Base-by-base conservation (phyloP, 2,329 filamentous ascomycete genomes). In the Talaromyces sp. region DNA sequence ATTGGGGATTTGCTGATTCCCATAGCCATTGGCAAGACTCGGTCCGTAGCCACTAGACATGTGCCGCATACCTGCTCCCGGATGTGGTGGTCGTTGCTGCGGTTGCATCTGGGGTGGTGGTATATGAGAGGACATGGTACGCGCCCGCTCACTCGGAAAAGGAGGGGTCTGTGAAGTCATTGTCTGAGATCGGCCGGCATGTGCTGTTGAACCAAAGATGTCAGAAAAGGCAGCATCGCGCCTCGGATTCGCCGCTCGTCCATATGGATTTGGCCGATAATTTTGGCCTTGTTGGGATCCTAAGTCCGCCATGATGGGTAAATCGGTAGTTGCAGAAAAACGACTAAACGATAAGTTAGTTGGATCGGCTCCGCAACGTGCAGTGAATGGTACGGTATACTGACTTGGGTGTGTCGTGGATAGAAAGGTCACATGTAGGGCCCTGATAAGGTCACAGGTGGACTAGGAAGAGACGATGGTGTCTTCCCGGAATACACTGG, bases 221-320 rank as follows among this genome's bases (percentile, higher is more conserved):
- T 93, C 93, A 64, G 89, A 91, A 75, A 95, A 99, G 64, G 93
- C 94, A 65, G 91, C 90, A 84, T 99, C 92, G 77, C 94, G 88
- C 76, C 94, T 89, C 31, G 40, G 46, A 52, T 53, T 57, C 40
- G 81, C 77, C 54, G 80, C 73, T 69, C 79, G 78, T 61, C 78
- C 81, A 70, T 83, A 80, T 62, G 75, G 74, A 60, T 71, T 71
- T 61, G 78, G 73, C 71, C 82, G 77, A 74, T 84, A 80, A 68
- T 81, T 80, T 71, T 84, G 80, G 66, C 83, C 82, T 71, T 84
- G 81, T 69, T 85, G 84, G 64, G 80, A 73, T 70, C 81, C 77
- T 75, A 86, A 83, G 71, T 87, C 84, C 71, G 85, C 84, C 85
- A 85, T 85, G 54, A 22, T 39, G 39, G 52, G 52, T 43, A 21